These are phyloP conservation scores for Curvularia sp. DNA, from an alignment of 2,329 filamentous ascomycete genomes.

Conservation along the genomic window DNA sequence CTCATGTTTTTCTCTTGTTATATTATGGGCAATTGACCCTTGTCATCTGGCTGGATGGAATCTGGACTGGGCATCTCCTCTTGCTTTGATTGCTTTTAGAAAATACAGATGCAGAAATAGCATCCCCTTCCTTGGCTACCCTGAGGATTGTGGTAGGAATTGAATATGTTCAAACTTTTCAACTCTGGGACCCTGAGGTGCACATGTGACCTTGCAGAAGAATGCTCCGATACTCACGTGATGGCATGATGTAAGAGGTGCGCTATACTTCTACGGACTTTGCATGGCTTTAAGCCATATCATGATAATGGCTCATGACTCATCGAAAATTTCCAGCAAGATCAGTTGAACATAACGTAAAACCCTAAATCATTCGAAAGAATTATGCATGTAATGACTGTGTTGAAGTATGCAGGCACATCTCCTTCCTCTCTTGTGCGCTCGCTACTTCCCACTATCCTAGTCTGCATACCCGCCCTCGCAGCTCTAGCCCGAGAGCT, in stretches of 20 bases:
- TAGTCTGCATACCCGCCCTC: background rate
- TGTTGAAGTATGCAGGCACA: background rate
- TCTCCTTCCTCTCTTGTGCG: background rate
- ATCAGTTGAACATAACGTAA: background rate
- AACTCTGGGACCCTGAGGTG: background rate
- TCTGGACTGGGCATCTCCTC: background rate
- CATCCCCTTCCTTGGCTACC: background rate
- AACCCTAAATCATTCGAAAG: background rate
- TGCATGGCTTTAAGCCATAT: too few relatives aligned
- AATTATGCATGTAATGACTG: background rate
- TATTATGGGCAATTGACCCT: background rate
- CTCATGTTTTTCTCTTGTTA: background rate
- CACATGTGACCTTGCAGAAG: background rate
- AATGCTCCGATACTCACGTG: background rate
- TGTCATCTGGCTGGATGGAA: background rate
- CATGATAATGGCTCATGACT: background rate
- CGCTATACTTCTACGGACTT: too few relatives aligned
- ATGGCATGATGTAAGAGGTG: background rate
- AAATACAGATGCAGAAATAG: background rate
- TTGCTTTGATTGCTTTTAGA: background rate
- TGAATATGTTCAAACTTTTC: background rate
- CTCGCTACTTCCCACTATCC: background rate
- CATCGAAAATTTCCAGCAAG: background rate
- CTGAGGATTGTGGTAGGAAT: background rate
- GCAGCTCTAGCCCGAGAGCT: slow-evolving; percentile 19